Evolutionary conservation across 202 grass and related monocot species (phyloP), one percentile per base, ranked within the genome.

Genomic region (Sporobolus alterniflorus): DNA sequence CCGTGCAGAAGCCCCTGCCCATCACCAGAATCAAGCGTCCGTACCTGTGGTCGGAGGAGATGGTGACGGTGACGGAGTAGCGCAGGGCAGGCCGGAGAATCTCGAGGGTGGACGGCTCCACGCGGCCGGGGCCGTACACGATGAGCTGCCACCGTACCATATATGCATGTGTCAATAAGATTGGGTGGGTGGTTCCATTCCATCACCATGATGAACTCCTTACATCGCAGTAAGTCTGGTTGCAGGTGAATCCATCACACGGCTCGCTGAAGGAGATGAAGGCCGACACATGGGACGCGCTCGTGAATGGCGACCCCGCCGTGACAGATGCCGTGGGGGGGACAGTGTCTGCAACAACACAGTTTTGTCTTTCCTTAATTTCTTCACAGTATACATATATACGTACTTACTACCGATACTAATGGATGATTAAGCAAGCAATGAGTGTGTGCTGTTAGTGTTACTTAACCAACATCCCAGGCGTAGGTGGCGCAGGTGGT

Each of bases 401-500:
- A n/a, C n/a, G n/a, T n/a, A n/a, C n/a, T n/a, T n/a, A n/a, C n/a
- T n/a, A n/a, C 36, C 7, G 17, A 11, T 49, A 32, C 30, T 16
- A 13, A 48, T 13, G 54, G n/a, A 51, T 56, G 52, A 11, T 57
- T 24, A 4, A 26, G 54, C 22, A 28, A 6, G 11, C 13, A 30
- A 7, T 24, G 16, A 9, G 49, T 56, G 52, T 10, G 17, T 24
- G n/a, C n/a, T n/a, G n/a, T n/a, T n/a, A n/a, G n/a, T 63, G 89
- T 85, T 84, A 86, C 87, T 88, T 83, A 85, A 98, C 96, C 96
- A 73, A 94, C 88, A 85, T 73, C 85, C 96, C 96, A 98, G 21
- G 86, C 75, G 82, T 95, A 94, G 64, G 71, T 87, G 76, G 80
- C 88, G 77, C 93, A 98, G 80, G 43, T 51, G 21, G 73, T 17